Base-by-base conservation (phyloP, 345 rosid genomes). In the Eutrema heterophyllum region DNA sequence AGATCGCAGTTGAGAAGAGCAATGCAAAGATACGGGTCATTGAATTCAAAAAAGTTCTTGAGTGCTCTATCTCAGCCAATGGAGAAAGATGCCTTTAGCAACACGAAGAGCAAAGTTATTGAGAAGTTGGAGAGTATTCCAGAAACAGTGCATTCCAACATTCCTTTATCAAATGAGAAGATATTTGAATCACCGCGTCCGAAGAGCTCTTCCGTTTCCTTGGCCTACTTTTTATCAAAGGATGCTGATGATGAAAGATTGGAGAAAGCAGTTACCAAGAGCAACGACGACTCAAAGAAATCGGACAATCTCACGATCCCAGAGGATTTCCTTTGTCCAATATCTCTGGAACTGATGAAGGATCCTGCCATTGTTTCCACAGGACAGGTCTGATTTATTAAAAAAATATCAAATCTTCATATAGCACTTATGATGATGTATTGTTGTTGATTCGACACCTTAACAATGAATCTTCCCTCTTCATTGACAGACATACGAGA, bases 291-390 rank as follows among this genome's bases (percentile, higher is more conserved):
- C 72, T 64, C 79, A 10, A 82, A 86, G 78, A 86, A 84, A 51
- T 50, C 86, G 10, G 86, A 87, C 62, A 70, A 85, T 14, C 66
- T 79, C 67, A 29, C 81, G 8, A 83, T 89, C 49, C 98, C 97
- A 10, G 89, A 77, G 67, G 99, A 95, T 74, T 95, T 84, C 78
- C 86, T 87, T 35, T 95, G 99, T 73, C 96, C 99, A 13, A 88
- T 95, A 46, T 90, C 98, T 1, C 71, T 95, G 68, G 99, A 95
- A 69, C 74, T 92, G 51, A 90, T 95, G 99, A 87, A 89, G 79
- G 97, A 92, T 84, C 99, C 99, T 55, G 96, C 83, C 54, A 90
- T 90, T 60, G 92, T 95, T 21, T 84, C 97, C 70, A 92, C 98
- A 46, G 99, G 99, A 68, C 99, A 92, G 97, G 97, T 69, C 36